Base-by-base conservation (phyloP, 768 basidiomycete species). In the Strobilomyces dryophilus region DNA sequence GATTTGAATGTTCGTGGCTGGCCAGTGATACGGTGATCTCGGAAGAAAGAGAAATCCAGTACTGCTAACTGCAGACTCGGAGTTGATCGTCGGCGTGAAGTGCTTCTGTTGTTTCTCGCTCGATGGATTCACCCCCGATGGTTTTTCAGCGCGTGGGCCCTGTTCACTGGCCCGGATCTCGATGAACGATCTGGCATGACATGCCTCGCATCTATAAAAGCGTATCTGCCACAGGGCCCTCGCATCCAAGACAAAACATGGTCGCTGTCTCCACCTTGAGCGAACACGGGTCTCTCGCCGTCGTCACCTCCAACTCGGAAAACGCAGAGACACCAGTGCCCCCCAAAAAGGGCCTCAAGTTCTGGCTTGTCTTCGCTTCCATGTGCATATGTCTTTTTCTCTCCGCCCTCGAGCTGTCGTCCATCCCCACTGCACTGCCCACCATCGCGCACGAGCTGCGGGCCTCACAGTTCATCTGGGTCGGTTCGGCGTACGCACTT, bases 401-500 rank as follows among this genome's bases (percentile, higher is more conserved):
- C 12, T 62, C 68, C 24, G 60, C 68, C 1, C 60, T 69, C 11
- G 69, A 70, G 35, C 36, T 66, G 0, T 61, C 61, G 3, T 64
- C 58, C 14, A 60, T 67, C 29, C 54, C 63, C 17, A 70, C 66
- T 1, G 72, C 70, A 5, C 66, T 73, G 10, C 73, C 73, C 3
- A 66, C 65, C 20, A 74, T 74, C 48, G 63, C 65, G 6, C 49
- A 62, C 26, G 66, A 59, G 5, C 52, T 74, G 8, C 53, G 54
- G 3, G 61, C 62, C 0, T 53, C 56, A 8, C 64, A 68, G 40
- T 73, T 71, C 36, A 49, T 62, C n/a, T 75, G 74, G 75, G 62
- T 74, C 20, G 73, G 68, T 2, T 64, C 66, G 4, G 65, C 73
- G 0, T 76, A 73, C 42, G 66, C 69, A 12, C 63, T 76, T 10